phyloP scores from a whole-genome alignment of 2,329 filamentous ascomycete genomes.

The Ilyonectria mors-panacis region DNA sequence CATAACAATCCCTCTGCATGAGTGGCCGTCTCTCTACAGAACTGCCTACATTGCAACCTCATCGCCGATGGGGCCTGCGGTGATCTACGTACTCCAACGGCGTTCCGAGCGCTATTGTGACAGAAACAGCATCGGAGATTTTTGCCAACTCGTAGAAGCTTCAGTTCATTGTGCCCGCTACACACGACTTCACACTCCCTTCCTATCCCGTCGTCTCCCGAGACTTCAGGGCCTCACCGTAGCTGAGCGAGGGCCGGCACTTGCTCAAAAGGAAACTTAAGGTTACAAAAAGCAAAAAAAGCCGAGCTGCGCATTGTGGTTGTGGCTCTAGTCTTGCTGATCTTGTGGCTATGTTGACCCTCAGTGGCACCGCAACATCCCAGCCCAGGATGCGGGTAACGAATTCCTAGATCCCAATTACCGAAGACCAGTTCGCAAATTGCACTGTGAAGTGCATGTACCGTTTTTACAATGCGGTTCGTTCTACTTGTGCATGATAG shows the following conservation, averaged over 20 bases:
- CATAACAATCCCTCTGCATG: conserved; percentile 1
- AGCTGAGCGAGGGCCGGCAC: background rate
- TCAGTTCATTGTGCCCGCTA: background rate
- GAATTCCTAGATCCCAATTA: background rate
- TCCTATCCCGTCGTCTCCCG: background rate
- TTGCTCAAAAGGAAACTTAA: background rate
- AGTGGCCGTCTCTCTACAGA: background rate
- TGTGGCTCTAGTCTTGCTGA: background rate
- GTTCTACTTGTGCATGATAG: background rate
- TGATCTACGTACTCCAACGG: background rate
- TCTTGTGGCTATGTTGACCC: background rate
- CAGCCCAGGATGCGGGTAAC: background rate
- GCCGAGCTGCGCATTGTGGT: background rate
- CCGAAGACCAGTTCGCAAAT: background rate
- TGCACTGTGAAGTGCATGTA: too few relatives aligned
- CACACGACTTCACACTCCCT: background rate
- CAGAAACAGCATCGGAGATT: background rate
- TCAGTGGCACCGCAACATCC: background rate
- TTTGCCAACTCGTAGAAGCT: background rate
- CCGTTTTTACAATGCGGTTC: too few relatives aligned
- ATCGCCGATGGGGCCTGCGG: background rate
- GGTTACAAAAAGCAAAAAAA: conserved; percentile 5
- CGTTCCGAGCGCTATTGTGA: background rate
- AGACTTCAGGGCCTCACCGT: background rate
- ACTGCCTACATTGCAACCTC: conserved; percentile 4